Percentiles rank a stretch among this genome's conserved stretches.
Evolutionary conservation across 2,329 filamentous ascomycete genomes (phyloP).

Genomic region (Arthrobotrys iridis): DNA sequence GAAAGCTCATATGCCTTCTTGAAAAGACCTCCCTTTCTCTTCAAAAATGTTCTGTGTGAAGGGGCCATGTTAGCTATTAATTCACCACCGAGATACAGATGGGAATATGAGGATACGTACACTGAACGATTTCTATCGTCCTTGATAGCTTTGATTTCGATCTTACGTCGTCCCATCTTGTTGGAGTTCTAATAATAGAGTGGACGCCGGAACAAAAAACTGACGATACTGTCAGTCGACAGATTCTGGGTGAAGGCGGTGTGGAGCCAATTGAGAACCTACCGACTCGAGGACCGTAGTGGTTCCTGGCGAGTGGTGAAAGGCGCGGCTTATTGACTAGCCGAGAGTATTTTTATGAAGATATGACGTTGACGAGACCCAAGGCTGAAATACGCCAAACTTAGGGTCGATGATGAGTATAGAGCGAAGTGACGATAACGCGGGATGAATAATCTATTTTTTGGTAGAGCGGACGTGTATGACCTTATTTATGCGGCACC

Average conservation of each 20-base stretch:
- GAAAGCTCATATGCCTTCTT: conserved; percentile 99
- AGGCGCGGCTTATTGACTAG: conserved; percentile 3
- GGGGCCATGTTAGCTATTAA: conserved; percentile 13
- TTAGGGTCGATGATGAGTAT: neutral
- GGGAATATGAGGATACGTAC: conserved; percentile 69
- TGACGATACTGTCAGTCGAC: neutral
- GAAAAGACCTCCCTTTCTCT: conserved; percentile 97
- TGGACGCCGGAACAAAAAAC: neutral
- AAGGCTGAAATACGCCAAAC: neutral
- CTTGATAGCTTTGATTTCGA: conserved; percentile 99
- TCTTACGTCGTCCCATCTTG: conserved; percentile 95
- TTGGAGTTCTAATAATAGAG: neutral
- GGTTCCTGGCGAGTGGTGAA: neutral
- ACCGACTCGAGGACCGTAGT: conserved; percentile 1
- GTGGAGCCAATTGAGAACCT: neutral
- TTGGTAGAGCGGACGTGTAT: neutral
- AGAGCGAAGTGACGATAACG: neutral
- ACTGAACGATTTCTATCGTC: conserved; percentile 97
- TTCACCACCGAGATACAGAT: neutral
- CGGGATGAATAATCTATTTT: neutral
- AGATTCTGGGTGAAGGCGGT: neutral
- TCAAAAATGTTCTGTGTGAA: conserved; percentile 83
- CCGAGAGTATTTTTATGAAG: neutral
- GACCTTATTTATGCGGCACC: neutral
- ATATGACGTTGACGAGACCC: neutral